Conservation (phyloP, 768 basidiomycete species). For the Naganishia randhawae region DNA sequence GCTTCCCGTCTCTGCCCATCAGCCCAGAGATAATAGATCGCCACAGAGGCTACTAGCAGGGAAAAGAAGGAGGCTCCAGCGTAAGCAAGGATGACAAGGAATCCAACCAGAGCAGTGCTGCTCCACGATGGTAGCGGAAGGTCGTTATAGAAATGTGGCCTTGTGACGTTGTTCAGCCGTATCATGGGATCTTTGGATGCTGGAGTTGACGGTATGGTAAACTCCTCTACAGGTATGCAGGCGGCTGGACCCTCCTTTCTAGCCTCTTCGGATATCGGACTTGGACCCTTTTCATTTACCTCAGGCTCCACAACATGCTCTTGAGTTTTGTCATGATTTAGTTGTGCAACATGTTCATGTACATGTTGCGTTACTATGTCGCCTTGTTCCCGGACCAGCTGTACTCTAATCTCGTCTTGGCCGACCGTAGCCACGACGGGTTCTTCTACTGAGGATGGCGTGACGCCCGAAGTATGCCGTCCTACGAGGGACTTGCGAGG, state of each 20-base stretch:
- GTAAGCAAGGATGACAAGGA: slow-evolving; percentile 33
- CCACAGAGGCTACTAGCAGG: slow-evolving; percentile 8
- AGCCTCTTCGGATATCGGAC: not conserved
- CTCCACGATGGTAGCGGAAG: slow-evolving; percentile 21
- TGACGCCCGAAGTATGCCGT: not conserved
- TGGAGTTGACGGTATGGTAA: not conserved
- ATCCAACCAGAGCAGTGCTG: slow-evolving; percentile 20
- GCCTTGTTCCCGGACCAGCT: not conserved
- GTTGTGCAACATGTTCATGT: not conserved
- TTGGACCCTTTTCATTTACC: not conserved
- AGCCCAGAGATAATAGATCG: slow-evolving; percentile 30
- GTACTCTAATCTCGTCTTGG: not conserved
- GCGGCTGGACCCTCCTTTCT: not conserved
- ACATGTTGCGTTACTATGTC: not conserved
- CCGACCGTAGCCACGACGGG: too few species aligned
- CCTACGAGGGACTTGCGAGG: slow-evolving; percentile 1
- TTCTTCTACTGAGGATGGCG: too few species aligned
- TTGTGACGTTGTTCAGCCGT: not conserved
- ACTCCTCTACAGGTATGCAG: not conserved
- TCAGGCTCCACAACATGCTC: not conserved
- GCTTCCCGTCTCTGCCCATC: slow-evolving; percentile 23
- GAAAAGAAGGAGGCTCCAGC: slow-evolving; percentile 25
- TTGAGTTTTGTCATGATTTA: not conserved
- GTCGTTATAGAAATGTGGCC: not conserved
- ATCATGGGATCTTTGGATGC: slow-evolving; percentile 1